These are phyloP conservation scores for Mollisia scopiformis DNA, from an alignment of 2,329 filamentous ascomycete species.

Conservation along the genomic window DNA sequence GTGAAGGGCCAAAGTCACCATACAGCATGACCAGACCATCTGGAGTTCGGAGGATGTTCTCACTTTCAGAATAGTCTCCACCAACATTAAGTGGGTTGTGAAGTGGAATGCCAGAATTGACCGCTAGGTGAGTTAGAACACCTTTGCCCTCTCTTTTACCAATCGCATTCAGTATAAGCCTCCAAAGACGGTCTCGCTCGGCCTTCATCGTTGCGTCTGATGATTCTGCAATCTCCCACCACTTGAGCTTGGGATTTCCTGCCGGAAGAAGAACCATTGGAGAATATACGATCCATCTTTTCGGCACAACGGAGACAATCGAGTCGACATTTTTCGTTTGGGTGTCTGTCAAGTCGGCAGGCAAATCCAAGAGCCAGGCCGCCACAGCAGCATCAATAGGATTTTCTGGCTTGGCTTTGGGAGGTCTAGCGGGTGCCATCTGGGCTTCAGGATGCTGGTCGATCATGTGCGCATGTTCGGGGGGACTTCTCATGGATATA, in stretches of 20 bases:
- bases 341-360: conserved; percentile 20
- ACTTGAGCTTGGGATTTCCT: conserved; percentile 56
- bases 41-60: conserved; percentile 77
- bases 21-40: conserved; percentile 69
- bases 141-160: conserved; percentile 43
- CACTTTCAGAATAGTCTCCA: conserved; percentile 26
- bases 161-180: conserved; percentile 49
- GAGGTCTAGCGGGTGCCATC: conserved; percentile 8
- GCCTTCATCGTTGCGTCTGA: background rate
- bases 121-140: conserved; percentile 57
- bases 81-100: conserved; percentile 29
- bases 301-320: conserved; percentile 42
- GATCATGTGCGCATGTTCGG: background rate
- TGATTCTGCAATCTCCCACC: conserved; percentile 12
- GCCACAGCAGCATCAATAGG: conserved; percentile 41
- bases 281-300: conserved; percentile 62
- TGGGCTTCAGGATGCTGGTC: background rate
- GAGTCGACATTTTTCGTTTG: conserved; percentile 9
- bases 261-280: conserved; percentile 63
- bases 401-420: conserved; percentile 39
- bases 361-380: conserved; percentile 39
- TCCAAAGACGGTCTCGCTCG: conserved; percentile 47
- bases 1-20: conserved; percentile 71
- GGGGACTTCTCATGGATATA: too few relatives aligned
- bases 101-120: conserved; percentile 64